Evolutionary conservation across 129 eudicot genomes (phyloP), one percentile per base, ranked within the genome.

Genomic region (Rutidosis leptorrhynchoides): DNA sequence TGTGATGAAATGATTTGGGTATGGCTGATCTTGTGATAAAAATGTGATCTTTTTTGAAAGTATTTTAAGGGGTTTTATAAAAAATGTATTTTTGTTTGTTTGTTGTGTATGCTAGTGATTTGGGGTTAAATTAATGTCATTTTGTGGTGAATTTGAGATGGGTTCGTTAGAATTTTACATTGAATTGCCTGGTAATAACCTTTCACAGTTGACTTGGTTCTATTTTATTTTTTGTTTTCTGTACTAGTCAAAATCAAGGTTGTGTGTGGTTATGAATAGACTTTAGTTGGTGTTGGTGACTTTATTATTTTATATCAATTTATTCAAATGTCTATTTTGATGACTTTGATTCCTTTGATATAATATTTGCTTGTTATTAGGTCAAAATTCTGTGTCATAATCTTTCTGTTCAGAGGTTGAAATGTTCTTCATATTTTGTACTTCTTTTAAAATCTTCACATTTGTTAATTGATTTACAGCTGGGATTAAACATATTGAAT

Each of bases 401-500:
- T 35, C 58, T 77, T 32, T 30, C 59, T 57, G 24, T 49, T 67
- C 56, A 21, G 48, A 16, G 35, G 61, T 71, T 54, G 67, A 25
- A 67, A 60, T 24, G 69, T 62, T 67, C 67, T 65, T 56, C 57
- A 73, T 60, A 61, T 29, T 51, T 29, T 69, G 27, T 68, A 22
- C 10, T 12, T 55, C 14, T 60, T 63, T 53, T 69, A 49, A 48
- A 19, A n/a, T 35, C 23, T 57, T 58, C 10, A 42, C 25, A 54
- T 35, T 23, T 67, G 11, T 72, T 35, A 33, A 19, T 40, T 48
- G 53, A 46, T 66, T 72, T 86, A 58, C 95, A 93, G 95, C 87
- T 22, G 82, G 68, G 58, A 84, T 77, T 65, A 77, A 68, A 64
- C 82, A 62, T 75, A 75, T 64, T 61, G 95, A 74, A 70, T 78